Evolutionary conservation across 345 rosid species (phyloP).

Genomic region (Euphorbia peplus): DNA sequence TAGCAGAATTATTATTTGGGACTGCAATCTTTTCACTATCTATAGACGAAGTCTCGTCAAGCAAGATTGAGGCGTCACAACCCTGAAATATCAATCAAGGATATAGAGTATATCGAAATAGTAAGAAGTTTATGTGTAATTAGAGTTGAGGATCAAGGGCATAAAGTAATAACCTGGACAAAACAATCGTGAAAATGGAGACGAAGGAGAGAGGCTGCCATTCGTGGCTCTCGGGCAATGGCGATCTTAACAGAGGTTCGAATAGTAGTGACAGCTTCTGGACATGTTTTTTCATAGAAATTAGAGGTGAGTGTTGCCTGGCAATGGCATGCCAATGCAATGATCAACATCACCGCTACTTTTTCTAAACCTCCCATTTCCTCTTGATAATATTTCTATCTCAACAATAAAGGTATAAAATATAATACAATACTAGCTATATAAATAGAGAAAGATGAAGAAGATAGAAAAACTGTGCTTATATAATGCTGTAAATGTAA

Average conservation of each 20-base stretch:
- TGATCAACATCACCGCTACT: not conserved
- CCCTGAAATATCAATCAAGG: not conserved
- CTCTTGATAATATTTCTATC: too few species aligned
- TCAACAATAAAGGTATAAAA: too few species aligned
- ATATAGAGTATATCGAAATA: too few species aligned
- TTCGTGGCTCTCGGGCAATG: constrained; percentile 15
- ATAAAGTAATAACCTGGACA: constrained; percentile 8
- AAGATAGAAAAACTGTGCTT: too few species aligned
- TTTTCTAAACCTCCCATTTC: not conserved
- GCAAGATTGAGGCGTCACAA: constrained; percentile 4
- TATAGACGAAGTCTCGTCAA: constrained; percentile 8
- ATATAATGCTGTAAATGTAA: too few species aligned
- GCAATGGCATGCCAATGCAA: not conserved
- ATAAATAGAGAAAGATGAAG: too few species aligned
- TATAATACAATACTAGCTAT: too few species aligned
- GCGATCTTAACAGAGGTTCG: not conserved
- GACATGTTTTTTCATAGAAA: constrained; percentile 10
- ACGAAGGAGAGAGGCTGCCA: constrained; percentile 23
- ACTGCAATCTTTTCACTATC: not conserved
- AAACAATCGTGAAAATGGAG: constrained; percentile 22
- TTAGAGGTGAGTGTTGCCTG: constrained; percentile 7
- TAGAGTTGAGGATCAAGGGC: too few species aligned
- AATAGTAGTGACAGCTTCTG: constrained; percentile 8
- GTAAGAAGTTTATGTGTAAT: too few species aligned
- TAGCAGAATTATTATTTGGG: not conserved